Base-by-base conservation (phyloP, 345 rosid genomes). In the Anacardium occidentale region DNA sequence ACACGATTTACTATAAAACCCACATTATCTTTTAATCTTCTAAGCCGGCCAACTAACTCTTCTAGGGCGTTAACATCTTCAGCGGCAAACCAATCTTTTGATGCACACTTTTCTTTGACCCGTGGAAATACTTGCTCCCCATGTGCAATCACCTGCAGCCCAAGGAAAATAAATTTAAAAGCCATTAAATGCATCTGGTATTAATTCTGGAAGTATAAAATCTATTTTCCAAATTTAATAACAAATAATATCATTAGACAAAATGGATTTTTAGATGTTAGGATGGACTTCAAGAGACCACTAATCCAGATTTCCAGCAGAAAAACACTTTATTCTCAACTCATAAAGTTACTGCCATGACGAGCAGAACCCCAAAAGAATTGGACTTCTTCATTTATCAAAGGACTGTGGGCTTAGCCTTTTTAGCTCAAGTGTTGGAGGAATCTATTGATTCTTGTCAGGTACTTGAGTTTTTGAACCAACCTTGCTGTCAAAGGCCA, bases 51-150 rank as follows among this genome's bases (percentile, higher is more conserved):
- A 59, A 90, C 86, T 74, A 93, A 76, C 84, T 93, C 99, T 51
- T 96, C 99, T 12, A 93, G 75, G 6, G 92, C 81, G 57, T 63
- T 80, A 2, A 83, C 82, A 64, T 96, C 98, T 80, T 90, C 89
- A 17, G 60, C 40, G 0, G 82, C 73, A 86, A 93, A 92, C 99
- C 98, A 96, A 20, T 50, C 42, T 80, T 93, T 96, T 0, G 84
- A 76, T 7, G 89, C 78, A 82, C 96, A 90, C 78, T 86, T 93
- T 52, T 96, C 98, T 71, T 89, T 93, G 37, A 93, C 96, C 68
- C 97, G 86, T 0, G 98, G 99, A 76, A 91, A 91, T 52, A 96
- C 97, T 85, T 91, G 97, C 82, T 93, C 97, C 63, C 97, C 98
- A 51, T 96, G 89, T 70, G 98, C 94, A 66, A 93, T 88, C 69